Base-by-base conservation (phyloP, 2,329 filamentous ascomycete genomes). In the Corinectria fuckeliana region DNA sequence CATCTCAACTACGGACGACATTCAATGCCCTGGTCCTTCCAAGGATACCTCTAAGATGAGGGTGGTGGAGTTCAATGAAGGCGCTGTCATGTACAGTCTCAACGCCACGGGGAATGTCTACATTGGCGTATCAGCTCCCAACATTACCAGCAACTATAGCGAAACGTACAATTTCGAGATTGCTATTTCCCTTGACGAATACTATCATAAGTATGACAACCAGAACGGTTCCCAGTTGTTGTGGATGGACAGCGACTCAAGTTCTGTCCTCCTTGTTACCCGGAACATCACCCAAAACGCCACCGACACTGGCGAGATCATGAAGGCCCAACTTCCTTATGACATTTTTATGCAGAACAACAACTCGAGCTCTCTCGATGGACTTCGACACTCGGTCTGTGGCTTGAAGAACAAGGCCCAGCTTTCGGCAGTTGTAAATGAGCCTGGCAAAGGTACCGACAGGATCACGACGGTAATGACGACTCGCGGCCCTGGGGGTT, bases 191-290 rank as follows among this genome's bases (percentile, higher is more conserved):
- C 87, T 89, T n/a, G 90, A 96, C 68, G 84, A 80, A 1, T 90
- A 84, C 60, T 97, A 91, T 72, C 90, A 96, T 76, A 82, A 77
- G 32, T 91, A 86, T 67, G 73, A 78, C 11, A 69, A 74, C 1
- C 72, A 80, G 18, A 79, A 61, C 11, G 61, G 53, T 13, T 62
- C 85, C 0, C 85, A 89, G 63, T 80, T 97, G 7, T 85, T 88
- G 67, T 90, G 93, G 77, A 87, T 97, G 51, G 95, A 98, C 71
- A 92, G 91, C 21, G 95, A 98, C 74, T 88, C 86, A 41, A 84
- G 83, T 26, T 89, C 92, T 2, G 91, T 92, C 2, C 80, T 99
- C 23, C 82, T 99, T 39, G 88, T 91, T 42, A 96, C 93, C 0
- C 83, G 87, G 52, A 90, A 93, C 68, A 77, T 93, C 48, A 93